phyloP scores from a whole-genome alignment of 768 basidiomycete species.

The Amanita exitialis region DNA sequence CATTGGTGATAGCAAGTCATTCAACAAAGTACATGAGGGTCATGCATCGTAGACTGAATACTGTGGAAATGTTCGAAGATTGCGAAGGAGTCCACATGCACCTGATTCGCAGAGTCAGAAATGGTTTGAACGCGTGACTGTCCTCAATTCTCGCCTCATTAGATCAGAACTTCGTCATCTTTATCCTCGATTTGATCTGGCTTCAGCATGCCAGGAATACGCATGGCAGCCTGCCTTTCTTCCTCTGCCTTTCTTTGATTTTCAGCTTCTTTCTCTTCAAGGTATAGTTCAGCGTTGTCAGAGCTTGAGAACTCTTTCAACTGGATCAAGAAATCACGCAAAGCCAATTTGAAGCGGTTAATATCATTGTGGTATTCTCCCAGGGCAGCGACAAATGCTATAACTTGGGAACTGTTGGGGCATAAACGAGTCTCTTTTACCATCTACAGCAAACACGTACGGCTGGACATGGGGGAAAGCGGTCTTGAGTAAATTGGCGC shows the following conservation, averaged over 20 bases:
- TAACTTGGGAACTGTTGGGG: slow-evolving; percentile 51
- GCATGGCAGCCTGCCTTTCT: slow-evolving; percentile 82
- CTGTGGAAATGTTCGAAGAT: slow-evolving; percentile 9
- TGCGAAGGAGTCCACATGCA: slow-evolving; percentile 3
- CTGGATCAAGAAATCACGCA: slow-evolving; percentile 96
- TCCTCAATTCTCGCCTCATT: slow-evolving; percentile 8
- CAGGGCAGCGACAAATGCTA: slow-evolving; percentile 57
- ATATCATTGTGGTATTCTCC: slow-evolving; percentile 70
- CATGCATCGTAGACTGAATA: slow-evolving; percentile 9
- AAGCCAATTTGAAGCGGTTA: slow-evolving; percentile 85
- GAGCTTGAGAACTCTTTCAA: slow-evolving; percentile 91
- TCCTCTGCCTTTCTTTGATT: slow-evolving; percentile 65
- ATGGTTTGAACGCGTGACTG: slow-evolving; percentile 1
- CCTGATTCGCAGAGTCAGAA: slow-evolving; percentile 8
- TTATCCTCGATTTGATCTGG: slow-evolving; percentile 91
- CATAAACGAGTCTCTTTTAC: neutral
- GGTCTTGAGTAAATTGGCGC: slow-evolving; percentile 71
- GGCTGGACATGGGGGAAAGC: slow-evolving; percentile 91
- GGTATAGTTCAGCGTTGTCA: slow-evolving; percentile 84
- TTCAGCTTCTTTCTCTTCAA: slow-evolving; percentile 93
- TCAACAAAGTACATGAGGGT: slow-evolving; percentile 5
- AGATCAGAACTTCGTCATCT: slow-evolving; percentile 71
- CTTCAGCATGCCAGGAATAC: slow-evolving; percentile 97
- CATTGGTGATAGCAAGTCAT: slow-evolving; percentile 19
- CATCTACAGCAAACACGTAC: slow-evolving; percentile 32